Base-by-base conservation (phyloP, 352 stramenopile genomes). In the Phytophthora kernoviae region DNA sequence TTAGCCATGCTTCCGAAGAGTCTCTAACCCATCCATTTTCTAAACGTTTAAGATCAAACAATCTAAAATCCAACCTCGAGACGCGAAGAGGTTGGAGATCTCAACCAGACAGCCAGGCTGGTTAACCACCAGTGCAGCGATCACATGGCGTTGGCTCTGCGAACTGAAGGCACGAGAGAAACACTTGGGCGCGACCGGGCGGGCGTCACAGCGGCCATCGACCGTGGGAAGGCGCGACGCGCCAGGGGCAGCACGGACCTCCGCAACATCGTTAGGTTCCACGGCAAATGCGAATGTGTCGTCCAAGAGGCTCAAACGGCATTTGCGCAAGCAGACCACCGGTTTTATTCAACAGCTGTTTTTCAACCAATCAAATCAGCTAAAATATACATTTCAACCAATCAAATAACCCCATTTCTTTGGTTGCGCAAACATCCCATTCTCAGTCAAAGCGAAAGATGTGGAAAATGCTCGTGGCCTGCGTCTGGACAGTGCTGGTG, bases 21-120 rank as follows among this genome's bases (percentile, higher is more conserved):
- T 21, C 44, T 17, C 41, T 55, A 14, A 18, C 37, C 34, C 34
- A 53, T 5, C 17, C 30, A 43, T 14, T 21, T 14, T 43, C 12
- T 8, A 17, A 15, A 43, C 18, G 8, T n/a, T 30, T 30, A 7
- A 30, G 24, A 30, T 7, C 24, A 30, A 30, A 6, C n/a, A 30
- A 30, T 30, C 6, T 30, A 30, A 20, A 17, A 20, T 21, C 70
- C 27, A 49, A 91, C 83, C 85, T 58, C 85, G 78, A 52, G 85
- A 78, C 6, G 85, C 83, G 50, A 94, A 93, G 22, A 94, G 62
- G 61, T 94, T 94, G 64, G 85, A 83, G 58, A 94, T 94, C 75
- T 94, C 83, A 17, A 83, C 85, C 43, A 94, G 70, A 79, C 83
- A 93, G 37, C 85, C 85, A 36, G 85, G 81, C 62, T 94, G 85